Base-by-base conservation (phyloP, 2,329 filamentous ascomycete genomes). In the Apiospora pterosperma region DNA sequence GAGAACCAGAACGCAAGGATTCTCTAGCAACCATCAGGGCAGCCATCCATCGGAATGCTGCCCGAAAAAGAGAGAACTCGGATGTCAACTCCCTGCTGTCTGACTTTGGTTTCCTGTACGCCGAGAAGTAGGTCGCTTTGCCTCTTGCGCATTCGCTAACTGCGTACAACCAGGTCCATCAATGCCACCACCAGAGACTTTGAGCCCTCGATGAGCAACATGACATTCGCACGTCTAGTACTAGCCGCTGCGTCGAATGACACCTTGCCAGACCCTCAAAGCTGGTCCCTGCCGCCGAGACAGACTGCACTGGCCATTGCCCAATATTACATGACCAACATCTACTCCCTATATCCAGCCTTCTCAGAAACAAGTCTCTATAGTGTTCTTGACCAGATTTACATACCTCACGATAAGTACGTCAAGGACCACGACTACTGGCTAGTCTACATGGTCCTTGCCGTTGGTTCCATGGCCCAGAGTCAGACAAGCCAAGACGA, bases 151-250 rank as follows among this genome's bases (percentile, higher is more conserved):
- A 28, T 69, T 72, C 61, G 74, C 41, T 38, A 65, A 55, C 48
- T 34, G 28, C 48, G 28, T 38, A 19, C 39, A 48, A 60, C 19
- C 71, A 96, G 93, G 64, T 93, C 95, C 5, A 92, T 99, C 73
- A 97, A 97, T 80, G 94, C 96, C 34, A 97, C 94, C 0, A 95
- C 94, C 1, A 87, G 93, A 73, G 96, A 98, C 76, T 97, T 97
- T 74, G 93, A 97, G 75, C 91, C 93, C 10, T 93, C 94, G 65
- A 89, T 91, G 36, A 91, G 88, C 66, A 93, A 92, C 72, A 96
- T 97, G 86, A 97, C 93, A 0, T 97, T 97, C 82, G 92, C 93
- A 31, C 90, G 92, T 39, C 84, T 98, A 23, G 91, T 97, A 28
- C 80, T 97, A 34, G 92, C 92, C n/a, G 91, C 95, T 6, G 89